These are phyloP conservation scores for Endogone sp. DNA, from an alignment of 192 early-diverging fungal genomes.

Conservation along the genomic window DNA sequence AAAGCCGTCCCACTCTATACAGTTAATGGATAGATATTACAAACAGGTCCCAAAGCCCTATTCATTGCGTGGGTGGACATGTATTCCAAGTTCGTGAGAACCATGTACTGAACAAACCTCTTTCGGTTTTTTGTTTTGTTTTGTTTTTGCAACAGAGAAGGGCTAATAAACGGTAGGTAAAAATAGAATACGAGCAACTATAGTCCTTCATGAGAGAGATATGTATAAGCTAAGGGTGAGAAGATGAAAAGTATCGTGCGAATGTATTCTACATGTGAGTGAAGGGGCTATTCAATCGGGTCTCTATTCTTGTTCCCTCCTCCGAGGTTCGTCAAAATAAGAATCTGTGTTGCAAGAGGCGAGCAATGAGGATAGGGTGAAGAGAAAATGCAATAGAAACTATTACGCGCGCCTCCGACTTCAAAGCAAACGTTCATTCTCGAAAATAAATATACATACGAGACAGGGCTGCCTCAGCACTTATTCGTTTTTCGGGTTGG, in stretches of 20 bases:
- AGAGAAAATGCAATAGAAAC: no score
- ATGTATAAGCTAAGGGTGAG: neutral
- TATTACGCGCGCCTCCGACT: no score
- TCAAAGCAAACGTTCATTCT: no score
- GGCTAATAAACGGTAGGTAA: neutral
- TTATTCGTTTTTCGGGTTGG: constrained; percentile 76
- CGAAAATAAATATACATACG: constrained; percentile 13
- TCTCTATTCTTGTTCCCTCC: neutral
- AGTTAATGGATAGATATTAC: neutral
- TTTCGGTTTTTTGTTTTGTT: no score
- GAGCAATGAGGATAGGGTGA: constrained; percentile 1
- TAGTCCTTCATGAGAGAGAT: neutral
- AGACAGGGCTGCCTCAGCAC: constrained; percentile 68
- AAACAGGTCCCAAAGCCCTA: neutral
- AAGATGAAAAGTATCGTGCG: neutral
- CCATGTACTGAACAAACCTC: no score
- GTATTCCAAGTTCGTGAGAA: neutral
- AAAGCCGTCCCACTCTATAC: neutral
- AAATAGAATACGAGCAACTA: neutral
- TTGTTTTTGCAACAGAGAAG: no score
- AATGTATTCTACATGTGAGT: neutral
- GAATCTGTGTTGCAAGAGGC: constrained; percentile 22
- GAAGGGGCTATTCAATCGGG: neutral
- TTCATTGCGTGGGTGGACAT: neutral
- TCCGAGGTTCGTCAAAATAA: constrained; percentile 32